Conservation (phyloP, 805 yeast genomes). For the Lipomyces starkeyi region DNA sequence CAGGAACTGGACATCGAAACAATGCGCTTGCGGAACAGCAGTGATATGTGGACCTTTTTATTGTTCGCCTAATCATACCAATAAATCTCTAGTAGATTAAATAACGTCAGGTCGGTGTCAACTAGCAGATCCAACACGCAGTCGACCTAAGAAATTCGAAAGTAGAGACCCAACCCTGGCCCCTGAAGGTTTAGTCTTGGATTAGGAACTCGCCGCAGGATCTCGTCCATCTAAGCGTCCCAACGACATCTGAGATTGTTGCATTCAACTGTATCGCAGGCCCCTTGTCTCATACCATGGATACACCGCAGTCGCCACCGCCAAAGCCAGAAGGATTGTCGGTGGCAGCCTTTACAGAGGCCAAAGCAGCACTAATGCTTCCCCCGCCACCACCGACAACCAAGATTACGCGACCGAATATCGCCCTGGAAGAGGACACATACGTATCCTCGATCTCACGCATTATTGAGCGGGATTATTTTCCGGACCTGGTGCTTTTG, state of each 20-base stretch:
- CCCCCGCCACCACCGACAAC: conserved; percentile 27
- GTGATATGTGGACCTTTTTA: not conserved
- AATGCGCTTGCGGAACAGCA: not conserved
- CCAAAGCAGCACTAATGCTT: conserved; percentile 13
- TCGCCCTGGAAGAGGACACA: conserved; percentile 42
- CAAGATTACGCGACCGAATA: conserved; percentile 23
- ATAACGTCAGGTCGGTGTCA: not conserved
- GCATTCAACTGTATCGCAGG: not conserved
- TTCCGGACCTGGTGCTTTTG: conserved; percentile 35
- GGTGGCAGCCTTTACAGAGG: conserved; percentile 6
- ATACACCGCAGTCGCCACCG: not conserved
- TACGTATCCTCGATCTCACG: conserved; percentile 38
- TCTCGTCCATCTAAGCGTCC: not conserved
- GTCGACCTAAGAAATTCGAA: not conserved
- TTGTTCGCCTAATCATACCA: not conserved
- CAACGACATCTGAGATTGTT: no score
- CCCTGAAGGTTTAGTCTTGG: not conserved
- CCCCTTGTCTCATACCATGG: not conserved
- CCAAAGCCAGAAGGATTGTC: not conserved
- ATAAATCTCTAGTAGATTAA: not conserved
- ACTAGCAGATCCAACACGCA: no score
- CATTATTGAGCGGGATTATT: conserved; percentile 41
- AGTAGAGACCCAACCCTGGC: not conserved
- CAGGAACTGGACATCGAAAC: not conserved
- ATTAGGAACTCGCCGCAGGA: no score